Evolutionary conservation across 371 early-diverging fungal species (phyloP), one percentile per base, ranked within the genome.

Genomic region (Circinella umbellata): DNA sequence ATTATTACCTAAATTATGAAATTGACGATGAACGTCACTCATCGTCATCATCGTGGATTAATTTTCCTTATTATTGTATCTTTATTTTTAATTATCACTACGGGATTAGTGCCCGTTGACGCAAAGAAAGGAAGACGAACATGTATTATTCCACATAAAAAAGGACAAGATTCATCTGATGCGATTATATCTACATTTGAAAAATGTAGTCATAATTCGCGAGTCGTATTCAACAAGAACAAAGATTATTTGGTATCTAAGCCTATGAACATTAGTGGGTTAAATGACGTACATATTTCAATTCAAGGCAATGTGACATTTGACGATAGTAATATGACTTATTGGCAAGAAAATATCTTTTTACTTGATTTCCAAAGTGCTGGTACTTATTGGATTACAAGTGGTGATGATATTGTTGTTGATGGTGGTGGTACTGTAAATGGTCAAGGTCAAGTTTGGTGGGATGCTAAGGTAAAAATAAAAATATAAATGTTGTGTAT

Each of bases 381-480:
- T 15, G 68, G 71, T 35, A 75, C 72, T 11, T 75, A 51, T 60
- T 75, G 75, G 75, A 51, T 72, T 20, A 63, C 72, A 63, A 66
- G 72, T 6, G 75, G 75, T 11, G 64, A 67, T n/a, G 39, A 69
- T 14, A 61, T 69, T 17, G 64, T 35, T 34, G 53, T 73, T 27
- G 66, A 73, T 61, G 73, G 73, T 14, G 73, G 73, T 14, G 73
- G 73, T 36, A 60, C 39, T 14, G 65, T 70, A 10, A 54, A 69
- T 57, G 73, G 73, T 53, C 65, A 73, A 36, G 73, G 67, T 6
- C 73, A 73, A 60, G 67, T 68, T n/a, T 73, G 69, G 69, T 73
- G 69, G 59, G 70, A 73, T 64, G 70, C 70, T 4, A 38, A 39
- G 60, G 70, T 70, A 70, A 17, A 51, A 5, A 27, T 27, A 27